These are phyloP conservation scores for Phytophthora tentaculata DNA, from an alignment of 352 stramenopile genomes.

Conservation along the genomic window DNA sequence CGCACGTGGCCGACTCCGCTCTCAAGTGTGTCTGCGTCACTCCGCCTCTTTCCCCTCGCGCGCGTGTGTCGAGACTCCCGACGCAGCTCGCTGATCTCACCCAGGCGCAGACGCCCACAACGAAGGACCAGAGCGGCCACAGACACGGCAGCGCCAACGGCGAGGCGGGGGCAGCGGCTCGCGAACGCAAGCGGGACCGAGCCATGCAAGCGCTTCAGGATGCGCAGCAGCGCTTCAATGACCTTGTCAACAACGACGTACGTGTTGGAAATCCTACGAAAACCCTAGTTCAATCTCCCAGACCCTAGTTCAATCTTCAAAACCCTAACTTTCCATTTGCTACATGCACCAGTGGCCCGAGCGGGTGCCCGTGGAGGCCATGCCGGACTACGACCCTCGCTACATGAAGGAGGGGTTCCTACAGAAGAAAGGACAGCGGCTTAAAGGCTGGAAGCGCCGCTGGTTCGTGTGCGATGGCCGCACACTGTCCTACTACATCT, in stretches of 20 bases:
- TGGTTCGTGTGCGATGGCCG: conserved; percentile 89
- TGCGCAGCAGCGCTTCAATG: conserved; percentile 80
- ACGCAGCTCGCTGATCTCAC: neutral
- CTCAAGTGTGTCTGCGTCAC: conserved; percentile 10
- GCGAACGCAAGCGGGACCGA: conserved; percentile 58
- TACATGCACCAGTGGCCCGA: conserved; percentile 57
- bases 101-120: conserved; percentile 26
- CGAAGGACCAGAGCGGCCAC: conserved; percentile 31
- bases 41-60: conserved; percentile 33
- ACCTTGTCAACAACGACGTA: conserved; percentile 79
- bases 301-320: conserved; percentile 10
- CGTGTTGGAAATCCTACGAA: conserved; percentile 19
- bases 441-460: conserved; percentile 85
- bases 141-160: conserved; percentile 21
- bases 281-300: neutral
- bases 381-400: conserved; percentile 58
- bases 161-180: conserved; percentile 27
- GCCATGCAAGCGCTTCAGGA: conserved; percentile 80
- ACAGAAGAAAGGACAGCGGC: conserved; percentile 84
- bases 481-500: conserved; percentile 86
- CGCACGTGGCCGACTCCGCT: conserved; percentile 25
- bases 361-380: conserved; percentile 59
- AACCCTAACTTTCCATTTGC: too few species aligned
- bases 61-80: conserved; percentile 8
- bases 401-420: conserved; percentile 87